Percentiles rank a stretch among this genome's conserved stretches.
These are phyloP conservation scores for Periconia digitata DNA, from an alignment of 2,329 filamentous ascomycete genomes.

Conservation along the genomic window DNA sequence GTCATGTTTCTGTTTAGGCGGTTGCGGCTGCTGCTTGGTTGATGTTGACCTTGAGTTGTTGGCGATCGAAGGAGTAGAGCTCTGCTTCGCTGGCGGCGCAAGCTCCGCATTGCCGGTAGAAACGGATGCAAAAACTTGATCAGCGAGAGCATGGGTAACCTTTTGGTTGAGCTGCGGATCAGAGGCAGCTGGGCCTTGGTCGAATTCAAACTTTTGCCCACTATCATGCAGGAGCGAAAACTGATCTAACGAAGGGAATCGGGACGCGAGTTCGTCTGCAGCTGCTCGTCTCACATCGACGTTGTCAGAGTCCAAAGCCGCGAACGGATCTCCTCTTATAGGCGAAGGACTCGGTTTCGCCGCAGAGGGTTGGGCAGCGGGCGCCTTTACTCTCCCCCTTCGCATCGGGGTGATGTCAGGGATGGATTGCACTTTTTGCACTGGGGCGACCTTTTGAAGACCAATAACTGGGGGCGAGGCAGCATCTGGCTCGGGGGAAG, in stretches of 20 bases:
- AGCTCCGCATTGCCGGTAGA: slow-evolving; percentile 28
- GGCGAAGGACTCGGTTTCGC: slow-evolving; percentile 68
- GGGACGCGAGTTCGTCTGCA: slow-evolving; percentile 77
- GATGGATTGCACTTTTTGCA: slow-evolving; percentile 69
- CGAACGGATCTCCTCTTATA: slow-evolving; percentile 82
- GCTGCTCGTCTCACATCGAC: slow-evolving; percentile 51
- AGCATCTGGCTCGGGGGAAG: slow-evolving; percentile 54
- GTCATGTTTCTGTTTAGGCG: slow-evolving; percentile 16
- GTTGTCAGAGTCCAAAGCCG: slow-evolving; percentile 75
- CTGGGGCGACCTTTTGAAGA: slow-evolving; percentile 76
- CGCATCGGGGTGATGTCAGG: slow-evolving; percentile 95
- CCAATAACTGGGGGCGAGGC: slow-evolving; percentile 68
- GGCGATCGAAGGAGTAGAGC: slow-evolving; percentile 33
- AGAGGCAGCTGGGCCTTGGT: slow-evolving; percentile 42
- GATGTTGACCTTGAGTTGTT: slow-evolving; percentile 36
- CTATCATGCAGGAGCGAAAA: slow-evolving; percentile 88
- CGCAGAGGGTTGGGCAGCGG: slow-evolving; percentile 45
- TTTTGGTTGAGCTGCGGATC: slow-evolving; percentile 60
- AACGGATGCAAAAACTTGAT: slow-evolving; percentile 73
- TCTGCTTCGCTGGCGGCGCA: slow-evolving; percentile 30
- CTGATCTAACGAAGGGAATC: slow-evolving; percentile 90
- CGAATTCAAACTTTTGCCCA: slow-evolving; percentile 82
- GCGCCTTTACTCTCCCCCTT: slow-evolving; percentile 70
- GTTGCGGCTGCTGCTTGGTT: slow-evolving; percentile 23
- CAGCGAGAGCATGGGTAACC: slow-evolving; percentile 75